These are phyloP conservation scores for Sporopachydermia lactativora DNA, from an alignment of 805 yeast genomes.

Conservation along the genomic window DNA sequence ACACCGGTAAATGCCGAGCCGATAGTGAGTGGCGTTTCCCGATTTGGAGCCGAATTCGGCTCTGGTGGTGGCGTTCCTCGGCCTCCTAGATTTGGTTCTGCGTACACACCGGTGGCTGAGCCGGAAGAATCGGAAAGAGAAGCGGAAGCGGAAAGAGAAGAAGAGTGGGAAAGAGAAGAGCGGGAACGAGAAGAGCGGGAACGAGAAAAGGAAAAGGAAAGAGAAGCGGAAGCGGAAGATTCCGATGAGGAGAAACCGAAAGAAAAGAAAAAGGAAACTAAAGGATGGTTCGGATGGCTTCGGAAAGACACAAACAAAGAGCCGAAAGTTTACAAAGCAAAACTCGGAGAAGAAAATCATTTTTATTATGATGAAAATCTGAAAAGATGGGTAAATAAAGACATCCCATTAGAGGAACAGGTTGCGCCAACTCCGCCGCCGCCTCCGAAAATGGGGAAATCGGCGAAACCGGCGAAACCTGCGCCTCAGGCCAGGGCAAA, in stretches of 20 bases:
- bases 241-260: conserved; percentile 8
- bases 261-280: conserved; percentile 10
- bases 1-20: conserved; percentile 4
- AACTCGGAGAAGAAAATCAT: conserved; percentile 64
- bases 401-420: conserved; percentile 41
- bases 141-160: conserved; percentile 33
- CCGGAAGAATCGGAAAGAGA: conserved; percentile 23
- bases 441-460: conserved; percentile 32
- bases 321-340: conserved; percentile 70
- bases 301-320: conserved; percentile 34
- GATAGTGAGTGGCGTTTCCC: conserved; percentile 13
- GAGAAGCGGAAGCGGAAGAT: conserved; percentile 7
- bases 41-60: too few species aligned
- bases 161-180: conserved; percentile 13
- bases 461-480: conserved; percentile 20
- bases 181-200: conserved; percentile 8
- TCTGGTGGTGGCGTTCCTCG: too few species aligned
- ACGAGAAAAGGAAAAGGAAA: conserved; percentile 6
- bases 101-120: too few species aligned
- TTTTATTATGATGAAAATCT: conserved; percentile 74
- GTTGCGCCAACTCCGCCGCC: conserved; percentile 60
- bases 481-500: conserved; percentile 10
- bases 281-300: conserved; percentile 47
- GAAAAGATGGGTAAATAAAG: conserved; percentile 75
- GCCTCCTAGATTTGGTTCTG: too few species aligned